Percentiles rank a stretch among this genome's conserved stretches.
phyloP scores from a whole-genome alignment of 1,284 basidiomycete genomes.

The Pyrrhoderma lamaoense region DNA sequence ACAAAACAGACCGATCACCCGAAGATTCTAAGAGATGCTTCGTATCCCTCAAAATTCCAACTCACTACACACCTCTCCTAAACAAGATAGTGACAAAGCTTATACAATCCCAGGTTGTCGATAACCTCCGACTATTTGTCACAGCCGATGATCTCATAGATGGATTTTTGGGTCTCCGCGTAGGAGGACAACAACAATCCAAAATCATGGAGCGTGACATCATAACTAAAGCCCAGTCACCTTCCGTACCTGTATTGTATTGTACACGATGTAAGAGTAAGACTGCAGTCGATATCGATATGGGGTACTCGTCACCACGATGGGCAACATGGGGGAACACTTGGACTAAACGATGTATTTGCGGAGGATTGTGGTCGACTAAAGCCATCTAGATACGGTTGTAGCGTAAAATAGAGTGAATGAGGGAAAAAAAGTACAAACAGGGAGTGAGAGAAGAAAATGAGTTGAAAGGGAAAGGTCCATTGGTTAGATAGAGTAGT shows the following conservation, averaged over 20 bases:
- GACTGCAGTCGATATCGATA: slow-evolving; percentile 38
- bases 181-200: slow-evolving; percentile 21
- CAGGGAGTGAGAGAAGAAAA: no score
- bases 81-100: slow-evolving; percentile 38
- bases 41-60: slow-evolving; percentile 12
- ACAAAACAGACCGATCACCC: slow-evolving; percentile 32
- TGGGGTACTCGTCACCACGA: slow-evolving; percentile 31
- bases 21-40: slow-evolving; percentile 11
- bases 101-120: slow-evolving; percentile 39
- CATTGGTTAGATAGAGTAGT: no score
- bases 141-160: slow-evolving; percentile 61
- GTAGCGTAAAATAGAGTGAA: no score
- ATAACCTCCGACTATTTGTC: slow-evolving; percentile 61
- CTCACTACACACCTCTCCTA: slow-evolving; percentile 1
- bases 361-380: slow-evolving; percentile 54
- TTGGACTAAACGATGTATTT: slow-evolving; percentile 51
- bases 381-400: no score
- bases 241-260: slow-evolving; percentile 29
- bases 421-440: no score
- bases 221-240: slow-evolving; percentile 49
- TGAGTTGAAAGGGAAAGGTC: no score
- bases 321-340: slow-evolving; percentile 59
- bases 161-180: slow-evolving; percentile 34
- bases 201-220: slow-evolving; percentile 47
- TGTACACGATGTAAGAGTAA: slow-evolving; percentile 59